Percentiles rank a stretch among this genome's conserved stretches.
These are phyloP conservation scores for Trichaptum fuscoviolaceum DNA, from an alignment of 768 basidiomycete genomes.

Conservation along the genomic window DNA sequence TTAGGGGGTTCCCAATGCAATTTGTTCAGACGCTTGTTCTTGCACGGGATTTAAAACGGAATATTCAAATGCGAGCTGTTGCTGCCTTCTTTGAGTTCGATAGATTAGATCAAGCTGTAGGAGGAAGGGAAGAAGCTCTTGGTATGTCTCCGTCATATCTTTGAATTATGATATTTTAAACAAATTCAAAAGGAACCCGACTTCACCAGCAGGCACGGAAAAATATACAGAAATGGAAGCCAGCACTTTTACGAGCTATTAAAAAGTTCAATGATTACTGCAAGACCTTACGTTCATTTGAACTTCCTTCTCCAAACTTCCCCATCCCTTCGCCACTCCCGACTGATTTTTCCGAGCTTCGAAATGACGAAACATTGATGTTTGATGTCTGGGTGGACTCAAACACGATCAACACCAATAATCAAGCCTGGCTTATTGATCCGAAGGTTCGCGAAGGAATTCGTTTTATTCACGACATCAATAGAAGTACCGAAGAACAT, in stretches of 20 bases:
- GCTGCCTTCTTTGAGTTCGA: constrained; percentile 35
- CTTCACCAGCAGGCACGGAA: constrained; percentile 27
- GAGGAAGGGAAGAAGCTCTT: constrained; percentile 25
- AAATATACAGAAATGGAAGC: constrained; percentile 26
- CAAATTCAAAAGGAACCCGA: constrained; percentile 24
- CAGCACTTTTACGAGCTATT: constrained; percentile 25
- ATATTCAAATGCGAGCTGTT: constrained; percentile 29
- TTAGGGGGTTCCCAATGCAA: constrained; percentile 23
- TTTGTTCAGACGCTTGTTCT: constrained; percentile 29
- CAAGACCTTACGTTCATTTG: constrained; percentile 18
- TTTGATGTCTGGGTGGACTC: constrained; percentile 32
- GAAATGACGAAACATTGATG: constrained; percentile 21
- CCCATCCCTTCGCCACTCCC: constrained; percentile 30
- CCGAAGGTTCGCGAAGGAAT: constrained; percentile 27
- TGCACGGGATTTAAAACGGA: constrained; percentile 34
- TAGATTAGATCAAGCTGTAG: constrained; percentile 27
- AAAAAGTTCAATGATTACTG: constrained; percentile 25
- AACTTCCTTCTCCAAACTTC: constrained; percentile 21
- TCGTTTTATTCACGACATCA: constrained; percentile 19
- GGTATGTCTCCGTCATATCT: constrained; percentile 21
- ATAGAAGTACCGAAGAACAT: constrained; percentile 28
- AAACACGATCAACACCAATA: constrained; percentile 7
- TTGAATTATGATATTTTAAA: neutral
- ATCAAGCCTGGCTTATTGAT: constrained; percentile 31
- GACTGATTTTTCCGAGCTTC: constrained; percentile 20